Conservation (phyloP, 2,329 filamentous ascomycete genomes). For the Colletotrichum sidae region DNA sequence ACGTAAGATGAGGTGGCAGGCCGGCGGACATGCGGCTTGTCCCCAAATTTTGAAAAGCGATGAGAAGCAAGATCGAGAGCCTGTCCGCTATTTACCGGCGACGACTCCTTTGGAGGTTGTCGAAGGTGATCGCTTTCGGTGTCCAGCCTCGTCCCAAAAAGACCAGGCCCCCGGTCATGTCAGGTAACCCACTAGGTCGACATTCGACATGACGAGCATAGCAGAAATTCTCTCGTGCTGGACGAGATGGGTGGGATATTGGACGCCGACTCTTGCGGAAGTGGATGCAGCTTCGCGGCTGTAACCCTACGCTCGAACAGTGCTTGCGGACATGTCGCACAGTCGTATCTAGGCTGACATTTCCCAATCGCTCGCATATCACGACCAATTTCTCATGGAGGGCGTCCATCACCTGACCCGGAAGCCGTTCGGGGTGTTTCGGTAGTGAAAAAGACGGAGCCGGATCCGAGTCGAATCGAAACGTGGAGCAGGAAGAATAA, state of each 20-base stretch:
- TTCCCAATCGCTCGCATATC: slow-evolving; percentile 19
- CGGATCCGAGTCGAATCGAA: slow-evolving; percentile 35
- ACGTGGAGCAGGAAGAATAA: slow-evolving; percentile 24
- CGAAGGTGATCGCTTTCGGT: slow-evolving; percentile 1
- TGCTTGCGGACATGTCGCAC: slow-evolving; percentile 11
- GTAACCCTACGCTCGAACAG: slow-evolving; percentile 14
- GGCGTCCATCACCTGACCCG: slow-evolving; percentile 7
- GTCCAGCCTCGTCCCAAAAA: slow-evolving; percentile 2
- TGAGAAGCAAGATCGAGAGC: slow-evolving; percentile 21
- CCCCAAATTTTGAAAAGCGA: slow-evolving; percentile 23
- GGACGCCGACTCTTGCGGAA: too few species aligned
- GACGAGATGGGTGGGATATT: not conserved
- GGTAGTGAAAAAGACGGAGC: slow-evolving; percentile 26
- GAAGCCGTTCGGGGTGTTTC: slow-evolving; percentile 27
- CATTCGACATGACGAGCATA: slow-evolving; percentile 4
- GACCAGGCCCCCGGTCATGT: slow-evolving; percentile 27
- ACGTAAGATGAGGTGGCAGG: slow-evolving; percentile 6
- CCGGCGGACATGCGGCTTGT: slow-evolving; percentile 17
- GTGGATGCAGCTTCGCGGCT: slow-evolving; percentile 1
- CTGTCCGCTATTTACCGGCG: slow-evolving; percentile 20
- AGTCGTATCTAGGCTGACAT: slow-evolving; percentile 10
- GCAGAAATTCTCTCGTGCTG: slow-evolving; percentile 29
- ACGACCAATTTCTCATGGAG: slow-evolving; percentile 8
- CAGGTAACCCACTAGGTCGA: slow-evolving; percentile 12
- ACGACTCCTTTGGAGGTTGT: slow-evolving; percentile 14